phyloP scores from a whole-genome alignment of 495 filamentous ascomycete species.

The Cryomyces minteri region DNA sequence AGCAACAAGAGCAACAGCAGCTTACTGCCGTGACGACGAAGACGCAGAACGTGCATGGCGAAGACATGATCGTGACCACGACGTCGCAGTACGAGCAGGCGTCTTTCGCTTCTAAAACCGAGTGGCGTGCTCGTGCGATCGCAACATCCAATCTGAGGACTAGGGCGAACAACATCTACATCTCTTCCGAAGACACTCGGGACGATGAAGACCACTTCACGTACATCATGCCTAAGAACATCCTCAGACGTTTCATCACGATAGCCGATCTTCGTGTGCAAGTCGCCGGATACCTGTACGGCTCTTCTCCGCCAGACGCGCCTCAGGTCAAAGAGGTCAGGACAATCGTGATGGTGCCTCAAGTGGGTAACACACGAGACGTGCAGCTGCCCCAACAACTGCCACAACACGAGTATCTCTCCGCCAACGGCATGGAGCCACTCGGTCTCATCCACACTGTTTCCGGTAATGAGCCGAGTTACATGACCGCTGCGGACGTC shows the following conservation, averaged over 20 bases:
- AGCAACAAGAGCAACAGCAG: slow-evolving; percentile 91
- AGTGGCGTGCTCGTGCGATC: slow-evolving; percentile 94
- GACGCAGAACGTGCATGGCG: slow-evolving; percentile 93
- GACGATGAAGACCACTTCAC: slow-evolving; percentile 61
- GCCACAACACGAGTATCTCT: slow-evolving; percentile 80
- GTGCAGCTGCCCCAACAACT: slow-evolving; percentile 83
- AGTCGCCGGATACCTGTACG: slow-evolving; percentile 90
- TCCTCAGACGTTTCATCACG: slow-evolving; percentile 95
- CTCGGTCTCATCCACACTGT: slow-evolving; percentile 92
- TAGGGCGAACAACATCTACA: slow-evolving; percentile 93
- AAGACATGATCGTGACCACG: slow-evolving; percentile 96
- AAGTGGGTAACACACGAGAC: slow-evolving; percentile 85
- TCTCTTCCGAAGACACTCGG: slow-evolving; percentile 79
- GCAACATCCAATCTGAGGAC: slow-evolving; percentile 93
- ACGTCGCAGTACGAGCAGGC: slow-evolving; percentile 85
- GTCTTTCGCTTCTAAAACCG: slow-evolving; percentile 94
- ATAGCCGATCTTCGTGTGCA: slow-evolving; percentile 95
- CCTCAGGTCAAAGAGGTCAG: slow-evolving; percentile 92
- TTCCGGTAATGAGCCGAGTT: slow-evolving; percentile 82
- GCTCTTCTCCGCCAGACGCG: slow-evolving; percentile 81
- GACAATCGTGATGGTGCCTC: slow-evolving; percentile 93
- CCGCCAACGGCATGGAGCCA: slow-evolving; percentile 54
- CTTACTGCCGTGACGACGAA: slow-evolving; percentile 95
- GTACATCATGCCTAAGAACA: slow-evolving; percentile 98
- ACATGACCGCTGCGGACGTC: slow-evolving; percentile 89